Conservation (phyloP, 768 basidiomycete genomes). For the Cystobasidiopsis lactophilus region DNA sequence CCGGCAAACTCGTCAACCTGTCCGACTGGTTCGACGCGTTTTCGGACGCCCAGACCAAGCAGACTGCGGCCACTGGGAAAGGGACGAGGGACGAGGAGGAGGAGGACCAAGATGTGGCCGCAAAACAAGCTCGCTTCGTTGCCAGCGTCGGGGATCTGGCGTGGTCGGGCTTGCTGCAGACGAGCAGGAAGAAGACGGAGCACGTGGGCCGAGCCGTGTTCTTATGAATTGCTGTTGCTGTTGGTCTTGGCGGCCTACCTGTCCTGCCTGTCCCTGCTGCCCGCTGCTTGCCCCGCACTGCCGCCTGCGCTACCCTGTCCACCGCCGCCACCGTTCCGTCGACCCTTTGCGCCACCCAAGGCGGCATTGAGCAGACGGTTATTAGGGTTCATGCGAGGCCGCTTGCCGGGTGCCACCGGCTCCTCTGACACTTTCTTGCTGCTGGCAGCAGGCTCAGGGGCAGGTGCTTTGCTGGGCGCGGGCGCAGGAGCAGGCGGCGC, state of each 20-base stretch:
- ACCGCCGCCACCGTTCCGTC: not conserved
- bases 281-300: not conserved
- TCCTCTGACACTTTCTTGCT: too few species aligned
- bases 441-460: too few species aligned
- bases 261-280: not conserved
- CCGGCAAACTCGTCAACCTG: slow-evolving; percentile 17
- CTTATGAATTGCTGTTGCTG: not conserved
- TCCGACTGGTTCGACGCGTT: slow-evolving; percentile 18
- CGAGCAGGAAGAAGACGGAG: slow-evolving; percentile 16
- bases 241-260: not conserved
- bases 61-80: not conserved
- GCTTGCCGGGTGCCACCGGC: not conserved
- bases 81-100: slow-evolving; percentile 2
- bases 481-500: too few species aligned
- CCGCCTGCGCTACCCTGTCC: not conserved
- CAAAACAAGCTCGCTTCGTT: slow-evolving; percentile 18
- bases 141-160: slow-evolving; percentile 14
- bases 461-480: too few species aligned
- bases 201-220: slow-evolving; percentile 18
- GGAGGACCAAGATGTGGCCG: not conserved
- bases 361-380: not conserved
- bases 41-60: slow-evolving; percentile 1
- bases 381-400: not conserved
- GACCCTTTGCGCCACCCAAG: not conserved
- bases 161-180: slow-evolving; percentile 16